Conservation (phyloP, 441 rosid species). For the Erodium texanum region DNA sequence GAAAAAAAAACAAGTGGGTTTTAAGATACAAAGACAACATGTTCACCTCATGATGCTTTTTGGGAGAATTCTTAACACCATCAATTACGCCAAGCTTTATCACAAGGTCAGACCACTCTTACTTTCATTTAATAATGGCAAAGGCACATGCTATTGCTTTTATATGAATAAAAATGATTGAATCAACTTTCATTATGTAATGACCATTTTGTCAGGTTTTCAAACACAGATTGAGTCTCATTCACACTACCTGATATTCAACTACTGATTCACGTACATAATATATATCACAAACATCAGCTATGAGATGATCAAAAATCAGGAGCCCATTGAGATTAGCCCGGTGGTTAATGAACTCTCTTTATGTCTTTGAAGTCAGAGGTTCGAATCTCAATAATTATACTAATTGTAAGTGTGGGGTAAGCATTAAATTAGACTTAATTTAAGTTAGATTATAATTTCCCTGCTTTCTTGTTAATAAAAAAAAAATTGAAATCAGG, state of each 20-base stretch:
- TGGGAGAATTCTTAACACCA: neutral
- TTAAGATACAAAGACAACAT: too few relatives aligned
- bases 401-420: too few relatives aligned
- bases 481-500: too few relatives aligned
- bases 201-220: neutral
- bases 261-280: neutral
- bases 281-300: neutral
- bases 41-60: too few relatives aligned
- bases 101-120: neutral
- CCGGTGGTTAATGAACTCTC: too few relatives aligned
- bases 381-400: too few relatives aligned
- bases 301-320: neutral
- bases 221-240: neutral
- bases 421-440: too few relatives aligned
- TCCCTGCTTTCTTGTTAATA: too few relatives aligned
- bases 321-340: too few relatives aligned
- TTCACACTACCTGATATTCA: neutral
- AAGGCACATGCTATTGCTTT: slow-evolving; percentile 1
- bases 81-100: slow-evolving; percentile 3
- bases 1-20: neutral
- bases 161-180: neutral
- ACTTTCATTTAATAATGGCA: neutral
- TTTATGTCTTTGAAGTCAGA: too few relatives aligned
- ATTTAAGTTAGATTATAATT: too few relatives aligned
- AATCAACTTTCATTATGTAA: neutral